A percentile compares a stretch with the other conserved stretches of the same genome.
Evolutionary conservation across 73 alveolate genomes (phyloP).

Genomic region (Stentor coeruleus): DNA sequence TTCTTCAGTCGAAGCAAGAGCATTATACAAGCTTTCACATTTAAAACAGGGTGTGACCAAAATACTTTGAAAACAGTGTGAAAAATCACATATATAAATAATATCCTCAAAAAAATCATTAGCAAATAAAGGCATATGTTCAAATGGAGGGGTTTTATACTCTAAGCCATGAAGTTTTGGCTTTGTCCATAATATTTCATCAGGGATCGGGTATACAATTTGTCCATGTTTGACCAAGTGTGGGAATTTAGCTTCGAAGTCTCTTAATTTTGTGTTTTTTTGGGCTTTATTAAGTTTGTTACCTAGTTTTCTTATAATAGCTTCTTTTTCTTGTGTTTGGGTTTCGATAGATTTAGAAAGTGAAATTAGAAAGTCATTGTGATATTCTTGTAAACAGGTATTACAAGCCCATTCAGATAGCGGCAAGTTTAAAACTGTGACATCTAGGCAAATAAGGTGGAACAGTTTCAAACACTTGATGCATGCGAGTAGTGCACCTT

Average conservation of each 20-base stretch:
- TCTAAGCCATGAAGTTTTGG: slow-evolving; percentile 11
- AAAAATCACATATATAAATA: not conserved
- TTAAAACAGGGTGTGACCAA: not conserved
- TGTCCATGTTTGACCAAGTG: slow-evolving; percentile 7
- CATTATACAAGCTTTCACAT: not conserved
- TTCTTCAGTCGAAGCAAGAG: not conserved
- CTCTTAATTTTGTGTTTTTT: not conserved
- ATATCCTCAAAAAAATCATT: not conserved
- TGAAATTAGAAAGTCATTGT: too few species aligned
- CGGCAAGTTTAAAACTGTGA: not conserved
- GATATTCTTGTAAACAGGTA: not conserved
- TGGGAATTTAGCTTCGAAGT: not conserved
- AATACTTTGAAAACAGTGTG: not conserved
- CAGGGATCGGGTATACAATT: slow-evolving; percentile 5
- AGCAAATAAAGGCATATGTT: not conserved
- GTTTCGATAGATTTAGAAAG: not conserved
- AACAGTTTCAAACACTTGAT: not conserved
- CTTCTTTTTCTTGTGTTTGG: not conserved
- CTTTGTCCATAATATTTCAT: not conserved
- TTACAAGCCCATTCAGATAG: not conserved
- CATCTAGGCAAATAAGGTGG: not conserved
- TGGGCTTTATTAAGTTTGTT: not conserved
- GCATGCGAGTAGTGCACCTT: not conserved
- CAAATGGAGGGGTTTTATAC: not conserved
- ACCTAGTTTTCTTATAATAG: not conserved